Base-by-base conservation (phyloP, 257 asterid genomes). In the Forsythia viridissima region DNA sequence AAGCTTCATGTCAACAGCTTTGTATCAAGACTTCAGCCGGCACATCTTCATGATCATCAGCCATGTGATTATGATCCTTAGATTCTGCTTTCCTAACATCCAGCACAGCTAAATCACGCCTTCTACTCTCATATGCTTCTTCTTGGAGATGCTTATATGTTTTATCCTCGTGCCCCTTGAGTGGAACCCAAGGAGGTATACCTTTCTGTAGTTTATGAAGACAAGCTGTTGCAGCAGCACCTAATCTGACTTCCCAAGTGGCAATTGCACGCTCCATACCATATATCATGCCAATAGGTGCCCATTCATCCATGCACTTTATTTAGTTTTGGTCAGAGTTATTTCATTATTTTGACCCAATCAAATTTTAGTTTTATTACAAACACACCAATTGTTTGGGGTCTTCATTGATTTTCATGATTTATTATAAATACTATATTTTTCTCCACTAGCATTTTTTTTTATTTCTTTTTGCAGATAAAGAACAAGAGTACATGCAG, bases 261-360 rank as follows among this genome's bases (percentile, higher is more conserved):
- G 97, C 98, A 77, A 96, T 87, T 69, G 99, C 98, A 72, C 91
- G 93, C 81, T 96, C 98, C 90, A 96, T 83, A 70, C 99, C 99
- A 77, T 93, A 89, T 71, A 93, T 63, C 99, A 96, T 96, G 78
- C 94, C 83, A 48, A 96, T 96, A 63, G 98, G 98, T 39, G 92
- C 98, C 99, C 99, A 96, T 80, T 96, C 97, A 76, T 96, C 99
- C 97, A 96, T 73, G 86, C 92, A 98, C 2, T 96, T 98, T 7
- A 94, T 91, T 97, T 97, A 93, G 57, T 48, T 46, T 48, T 48
- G 57, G 13, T 48, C 2, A 48, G 12, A 48, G 57, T 12, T 48
- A 4, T 24, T 24, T 24, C 24, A 24, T 24, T 24, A 24, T 24
- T 24, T 24, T 24, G 24, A 24, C 24, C 24, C 24, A 24, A 24